Base-by-base conservation (phyloP, 2,329 filamentous ascomycete species). In the Bipolaris sorokiniana region DNA sequence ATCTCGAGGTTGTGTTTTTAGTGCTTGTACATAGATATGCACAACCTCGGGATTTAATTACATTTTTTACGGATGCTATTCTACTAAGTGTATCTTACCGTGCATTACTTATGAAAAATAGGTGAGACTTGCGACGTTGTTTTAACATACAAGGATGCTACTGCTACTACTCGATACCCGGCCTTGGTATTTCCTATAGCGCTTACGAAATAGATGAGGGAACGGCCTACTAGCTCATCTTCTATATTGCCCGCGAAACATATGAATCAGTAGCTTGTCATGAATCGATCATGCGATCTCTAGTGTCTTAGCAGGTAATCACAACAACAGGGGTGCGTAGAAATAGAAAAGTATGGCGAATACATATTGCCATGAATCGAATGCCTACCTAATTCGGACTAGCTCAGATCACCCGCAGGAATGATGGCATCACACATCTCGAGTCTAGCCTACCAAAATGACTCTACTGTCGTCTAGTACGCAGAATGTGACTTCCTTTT, bases 381-480 rank as follows among this genome's bases (percentile, higher is more conserved):
- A 9, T 48, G 60, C 64, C 62, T 69, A 56, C 69, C 63, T 47
- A 15, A 48, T 56, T 9, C 0, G 45, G 56, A 16, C 57, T 70
- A 69, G 63, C 31, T 28, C 23, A 15, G 15, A 22, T 23, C 34
- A 53, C 20, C 28, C 26, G 49, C 41, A 34, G 37, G 16, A 37
- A 52, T 59, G 52, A 62, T 59, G 58, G 51, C 54, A 59, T 54
- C 63, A 61, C 54, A 31, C 54, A 48, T 48, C 34, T 56, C 41
- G 26, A 54, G 50, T 54, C 40, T 46, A 52, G 42, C 37, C 50
- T 18, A 34, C 51, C 50, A 41, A 37, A 37, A 37, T 56, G 58
- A 52, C 61, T 61, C 54, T 46, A 58, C 58, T 28, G 22, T 22
- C 13, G 16, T 44, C 37, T 36, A 37, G 41, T 40, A 44, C 54